Percentiles rank a stretch among this genome's conserved stretches.
Conservation (phyloP, 768 basidiomycete genomes). For the Cystobasidium onofrii region DNA sequence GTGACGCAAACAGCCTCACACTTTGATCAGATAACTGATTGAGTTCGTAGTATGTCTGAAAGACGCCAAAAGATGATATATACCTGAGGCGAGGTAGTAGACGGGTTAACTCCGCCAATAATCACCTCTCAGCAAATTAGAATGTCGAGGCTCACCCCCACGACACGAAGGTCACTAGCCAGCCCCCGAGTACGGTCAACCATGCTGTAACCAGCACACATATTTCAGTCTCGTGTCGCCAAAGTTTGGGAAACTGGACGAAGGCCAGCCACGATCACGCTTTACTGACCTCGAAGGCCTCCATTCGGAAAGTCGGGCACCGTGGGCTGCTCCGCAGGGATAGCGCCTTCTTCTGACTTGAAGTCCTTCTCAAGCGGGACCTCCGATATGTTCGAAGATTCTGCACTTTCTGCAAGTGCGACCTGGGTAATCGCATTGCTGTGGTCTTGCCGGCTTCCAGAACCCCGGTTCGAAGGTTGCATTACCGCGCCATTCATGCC, state of each 20-base stretch:
- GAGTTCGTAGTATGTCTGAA: constrained; percentile 35
- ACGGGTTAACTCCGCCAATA: not conserved
- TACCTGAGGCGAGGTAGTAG: constrained; percentile 18
- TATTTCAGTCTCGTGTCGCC: not conserved
- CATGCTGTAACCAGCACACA: constrained; percentile 6
- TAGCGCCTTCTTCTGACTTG: not conserved
- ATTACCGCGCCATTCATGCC: not conserved
- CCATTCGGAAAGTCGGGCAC: constrained; percentile 18
- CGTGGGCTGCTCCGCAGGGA: not conserved
- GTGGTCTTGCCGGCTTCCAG: not conserved
- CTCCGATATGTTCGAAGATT: not conserved
- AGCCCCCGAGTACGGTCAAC: constrained; percentile 4
- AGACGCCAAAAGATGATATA: constrained; percentile 36
- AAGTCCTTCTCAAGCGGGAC: not conserved
- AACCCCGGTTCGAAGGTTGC: not conserved
- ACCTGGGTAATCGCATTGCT: not conserved
- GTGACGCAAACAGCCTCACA: not conserved
- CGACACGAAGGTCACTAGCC: not conserved
- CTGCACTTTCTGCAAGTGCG: not conserved
- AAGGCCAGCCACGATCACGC: not conserved
- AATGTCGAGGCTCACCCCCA: constrained; percentile 1
- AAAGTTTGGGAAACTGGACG: too few relatives aligned
- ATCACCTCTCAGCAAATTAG: not conserved
- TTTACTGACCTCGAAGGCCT: constrained; percentile 2
- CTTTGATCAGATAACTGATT: constrained; percentile 33